phyloP scores from a whole-genome alignment of 2,329 filamentous ascomycete species.

The Coniochaeta ligniaria region DNA sequence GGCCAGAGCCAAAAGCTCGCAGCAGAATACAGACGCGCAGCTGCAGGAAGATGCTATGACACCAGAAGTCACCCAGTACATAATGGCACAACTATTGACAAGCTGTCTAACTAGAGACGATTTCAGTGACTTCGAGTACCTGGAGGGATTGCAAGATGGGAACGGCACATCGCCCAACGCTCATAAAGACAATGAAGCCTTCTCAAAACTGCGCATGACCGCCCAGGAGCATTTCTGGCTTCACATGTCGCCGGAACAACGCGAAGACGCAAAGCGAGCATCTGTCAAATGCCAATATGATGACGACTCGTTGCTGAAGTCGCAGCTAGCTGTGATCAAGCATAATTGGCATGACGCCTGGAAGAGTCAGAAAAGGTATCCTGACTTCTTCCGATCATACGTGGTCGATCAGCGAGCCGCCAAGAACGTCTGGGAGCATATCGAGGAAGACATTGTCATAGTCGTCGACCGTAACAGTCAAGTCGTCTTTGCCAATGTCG shows the following conservation, averaged over 20 bases:
- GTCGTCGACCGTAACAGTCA: conserved; percentile 6
- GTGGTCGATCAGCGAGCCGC: not conserved
- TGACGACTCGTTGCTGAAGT: not conserved
- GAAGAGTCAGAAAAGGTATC: not conserved
- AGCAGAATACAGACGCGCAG: not conserved
- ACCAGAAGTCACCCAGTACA: not conserved
- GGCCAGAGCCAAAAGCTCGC: not conserved
- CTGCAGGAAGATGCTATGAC: not conserved
- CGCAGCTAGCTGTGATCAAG: not conserved
- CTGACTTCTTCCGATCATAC: not conserved
- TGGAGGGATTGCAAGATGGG: not conserved
- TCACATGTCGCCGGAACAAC: not conserved
- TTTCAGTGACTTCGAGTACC: not conserved
- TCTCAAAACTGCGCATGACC: not conserved
- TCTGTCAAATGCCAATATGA: not conserved
- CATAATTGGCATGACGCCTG: not conserved
- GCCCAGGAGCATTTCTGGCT: not conserved
- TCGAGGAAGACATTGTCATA: not conserved
- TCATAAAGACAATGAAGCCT: not conserved
- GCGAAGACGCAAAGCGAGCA: not conserved
- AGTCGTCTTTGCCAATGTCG: conserved; percentile 12
- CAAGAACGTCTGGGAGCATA: not conserved
- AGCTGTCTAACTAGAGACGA: not conserved
- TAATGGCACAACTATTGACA: not conserved
- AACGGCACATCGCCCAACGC: not conserved